Percentiles rank a stretch among this genome's conserved stretches.
Conservation (phyloP, 495 filamentous ascomycete genomes). For the Xylaria longipes region DNA sequence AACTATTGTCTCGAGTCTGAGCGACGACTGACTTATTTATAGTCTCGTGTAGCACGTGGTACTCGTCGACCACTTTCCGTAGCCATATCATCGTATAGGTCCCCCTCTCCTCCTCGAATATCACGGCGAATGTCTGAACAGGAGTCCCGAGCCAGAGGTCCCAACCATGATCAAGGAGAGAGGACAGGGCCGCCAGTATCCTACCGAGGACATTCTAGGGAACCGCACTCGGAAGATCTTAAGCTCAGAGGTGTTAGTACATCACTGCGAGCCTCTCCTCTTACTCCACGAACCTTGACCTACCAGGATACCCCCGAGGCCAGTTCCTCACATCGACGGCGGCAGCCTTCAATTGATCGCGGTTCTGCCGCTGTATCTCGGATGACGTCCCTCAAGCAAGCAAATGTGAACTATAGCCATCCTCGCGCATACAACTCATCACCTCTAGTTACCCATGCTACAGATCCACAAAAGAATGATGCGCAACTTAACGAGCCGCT, state of each 20-base stretch:
- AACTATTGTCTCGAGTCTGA: not conserved
- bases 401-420: constrained; percentile 62
- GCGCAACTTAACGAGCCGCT: constrained; percentile 40
- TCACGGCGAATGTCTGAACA: constrained; percentile 55
- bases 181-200: constrained; percentile 38
- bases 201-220: constrained; percentile 40
- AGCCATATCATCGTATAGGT: constrained; percentile 36
- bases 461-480: constrained; percentile 45
- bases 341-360: constrained; percentile 49
- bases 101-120: constrained; percentile 46
- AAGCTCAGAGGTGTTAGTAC: constrained; percentile 34
- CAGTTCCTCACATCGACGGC: constrained; percentile 49
- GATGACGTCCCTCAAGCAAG: constrained; percentile 56
- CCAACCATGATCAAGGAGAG: constrained; percentile 39
- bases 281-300: constrained; percentile 48
- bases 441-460: constrained; percentile 58
- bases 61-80: constrained; percentile 55
- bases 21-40: constrained; percentile 27
- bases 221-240: constrained; percentile 33
- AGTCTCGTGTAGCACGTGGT: constrained; percentile 50
- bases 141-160: constrained; percentile 44
- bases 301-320: constrained; percentile 55
- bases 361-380: constrained; percentile 41
- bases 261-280: constrained; percentile 47
- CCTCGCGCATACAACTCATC: constrained; percentile 61